A percentile compares a stretch with the other conserved stretches of the same genome.
phyloP scores from a whole-genome alignment of 169 alveolate species.

The Plasmodium gonderi region DNA sequence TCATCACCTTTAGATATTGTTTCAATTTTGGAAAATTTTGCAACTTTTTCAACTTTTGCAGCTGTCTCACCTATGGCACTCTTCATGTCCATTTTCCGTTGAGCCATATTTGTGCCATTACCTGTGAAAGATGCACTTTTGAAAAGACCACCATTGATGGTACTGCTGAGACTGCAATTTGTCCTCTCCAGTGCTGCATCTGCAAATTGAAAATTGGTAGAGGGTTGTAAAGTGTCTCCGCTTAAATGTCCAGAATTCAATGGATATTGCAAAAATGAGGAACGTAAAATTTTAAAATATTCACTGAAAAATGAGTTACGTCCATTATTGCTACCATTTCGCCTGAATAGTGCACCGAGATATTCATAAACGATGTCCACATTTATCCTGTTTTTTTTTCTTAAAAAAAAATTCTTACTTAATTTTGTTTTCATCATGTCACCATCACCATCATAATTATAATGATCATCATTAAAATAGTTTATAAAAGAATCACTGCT shows the following conservation, averaged over 20 bases:
- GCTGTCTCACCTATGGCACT: no score
- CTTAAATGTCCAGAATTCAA: background rate
- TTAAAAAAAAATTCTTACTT: background rate
- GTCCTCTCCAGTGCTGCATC: no score
- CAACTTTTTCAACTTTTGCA: no score
- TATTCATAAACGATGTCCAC: constrained; percentile 18
- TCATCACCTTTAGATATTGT: background rate
- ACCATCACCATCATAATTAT: no score
- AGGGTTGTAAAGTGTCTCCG: background rate
- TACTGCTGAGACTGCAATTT: no score
- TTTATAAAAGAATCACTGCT: constrained; percentile 2
- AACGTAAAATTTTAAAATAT: background rate
- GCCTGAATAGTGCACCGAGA: constrained; percentile 2
- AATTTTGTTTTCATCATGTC: constrained; percentile 1
- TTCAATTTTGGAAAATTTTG: no score
- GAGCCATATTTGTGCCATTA: background rate
- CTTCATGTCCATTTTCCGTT: no score
- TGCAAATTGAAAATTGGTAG: background rate
- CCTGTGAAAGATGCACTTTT: background rate
- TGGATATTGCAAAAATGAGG: background rate
- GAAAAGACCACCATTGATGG: background rate
- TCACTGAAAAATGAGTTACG: background rate
- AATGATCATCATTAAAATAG: constrained; percentile 15
- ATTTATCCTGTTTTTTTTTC: constrained; percentile 1
- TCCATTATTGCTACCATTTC: background rate